A percentile compares a stretch with the other conserved stretches of the same genome.
Conservation (phyloP, 192 early-diverging fungal species). For the Gorgonomyces haynaldii region DNA sequence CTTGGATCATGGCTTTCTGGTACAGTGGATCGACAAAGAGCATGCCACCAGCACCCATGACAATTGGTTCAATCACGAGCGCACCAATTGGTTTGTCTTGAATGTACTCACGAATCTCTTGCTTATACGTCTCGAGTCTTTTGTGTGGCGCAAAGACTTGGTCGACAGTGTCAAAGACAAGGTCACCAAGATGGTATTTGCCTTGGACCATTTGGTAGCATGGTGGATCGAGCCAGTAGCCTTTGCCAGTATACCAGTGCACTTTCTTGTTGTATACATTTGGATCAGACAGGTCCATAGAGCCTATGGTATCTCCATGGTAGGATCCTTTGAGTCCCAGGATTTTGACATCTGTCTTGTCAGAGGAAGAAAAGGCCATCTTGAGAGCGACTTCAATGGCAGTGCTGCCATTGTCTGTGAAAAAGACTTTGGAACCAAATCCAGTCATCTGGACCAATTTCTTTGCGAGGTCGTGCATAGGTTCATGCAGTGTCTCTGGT, state of each 20-base stretch:
- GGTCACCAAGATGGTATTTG: no score
- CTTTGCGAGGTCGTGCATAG: constrained; percentile 48
- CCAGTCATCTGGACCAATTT: constrained; percentile 38
- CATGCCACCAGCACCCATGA: constrained; percentile 82
- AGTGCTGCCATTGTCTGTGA: constrained; percentile 70
- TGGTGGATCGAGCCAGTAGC: constrained; percentile 63
- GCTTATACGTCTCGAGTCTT: not conserved
- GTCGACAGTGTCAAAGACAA: not conserved
- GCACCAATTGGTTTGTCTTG: constrained; percentile 20
- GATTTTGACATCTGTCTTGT: constrained; percentile 31
- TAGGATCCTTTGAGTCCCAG: constrained; percentile 67
- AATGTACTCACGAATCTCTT: not conserved
- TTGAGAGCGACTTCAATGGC: constrained; percentile 73
- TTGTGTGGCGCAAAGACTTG: not conserved
- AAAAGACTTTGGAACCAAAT: constrained; percentile 58
- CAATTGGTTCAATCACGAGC: constrained; percentile 61
- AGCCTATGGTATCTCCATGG: constrained; percentile 79
- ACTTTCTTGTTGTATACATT: constrained; percentile 59
- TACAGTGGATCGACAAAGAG: constrained; percentile 67
- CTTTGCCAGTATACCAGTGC: constrained; percentile 41
- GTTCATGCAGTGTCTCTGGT: constrained; percentile 60
- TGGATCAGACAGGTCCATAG: constrained; percentile 68
- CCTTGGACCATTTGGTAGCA: constrained; percentile 22
- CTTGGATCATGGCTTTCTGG: constrained; percentile 51
- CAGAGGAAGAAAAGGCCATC: constrained; percentile 52